Percentiles rank a stretch among this genome's conserved stretches.
Evolutionary conservation across 495 filamentous ascomycete species (phyloP).

Genomic region (Annulohypoxylon nitens): DNA sequence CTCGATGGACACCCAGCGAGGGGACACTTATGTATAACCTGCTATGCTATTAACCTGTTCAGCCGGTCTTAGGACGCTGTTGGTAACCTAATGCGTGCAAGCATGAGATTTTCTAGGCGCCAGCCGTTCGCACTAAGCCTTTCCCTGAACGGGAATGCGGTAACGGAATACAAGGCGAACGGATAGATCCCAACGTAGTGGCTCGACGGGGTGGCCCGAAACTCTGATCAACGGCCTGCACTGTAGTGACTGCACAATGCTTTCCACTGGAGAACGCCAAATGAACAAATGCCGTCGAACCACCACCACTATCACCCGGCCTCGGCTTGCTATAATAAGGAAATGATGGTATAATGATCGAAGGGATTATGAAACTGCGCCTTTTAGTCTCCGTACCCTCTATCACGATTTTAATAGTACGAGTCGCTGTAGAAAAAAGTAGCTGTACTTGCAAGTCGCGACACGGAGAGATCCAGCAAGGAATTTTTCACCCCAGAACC

Average conservation of each 20-base stretch:
- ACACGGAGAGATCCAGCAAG: conserved; percentile 41
- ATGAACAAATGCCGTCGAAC: conserved; percentile 47
- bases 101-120: conserved; percentile 40
- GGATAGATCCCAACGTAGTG: conserved; percentile 55
- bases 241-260: conserved; percentile 45
- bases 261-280: conserved; percentile 35
- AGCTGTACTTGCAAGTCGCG: conserved; percentile 44
- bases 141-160: conserved; percentile 47
- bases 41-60: conserved; percentile 46
- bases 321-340: conserved; percentile 40
- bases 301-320: conserved; percentile 30
- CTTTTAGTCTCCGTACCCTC: conserved; percentile 29
- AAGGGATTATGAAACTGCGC: conserved; percentile 38
- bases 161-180: conserved; percentile 53
- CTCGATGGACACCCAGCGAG: conserved; percentile 29
- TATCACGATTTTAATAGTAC: conserved; percentile 21
- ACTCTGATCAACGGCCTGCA: conserved; percentile 52
- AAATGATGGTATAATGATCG: conserved; percentile 34
- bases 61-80: conserved; percentile 29
- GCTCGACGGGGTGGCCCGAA: conserved; percentile 55
- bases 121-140: conserved; percentile 49
- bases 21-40: conserved; percentile 27
- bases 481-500: conserved; percentile 32
- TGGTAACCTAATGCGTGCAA: conserved; percentile 46
- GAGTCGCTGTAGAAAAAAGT: conserved; percentile 23